A percentile compares a stretch with the other conserved stretches of the same genome.
phyloP scores from a whole-genome alignment of 2,329 filamentous ascomycete species.

The Pseudopithomyces maydicus region DNA sequence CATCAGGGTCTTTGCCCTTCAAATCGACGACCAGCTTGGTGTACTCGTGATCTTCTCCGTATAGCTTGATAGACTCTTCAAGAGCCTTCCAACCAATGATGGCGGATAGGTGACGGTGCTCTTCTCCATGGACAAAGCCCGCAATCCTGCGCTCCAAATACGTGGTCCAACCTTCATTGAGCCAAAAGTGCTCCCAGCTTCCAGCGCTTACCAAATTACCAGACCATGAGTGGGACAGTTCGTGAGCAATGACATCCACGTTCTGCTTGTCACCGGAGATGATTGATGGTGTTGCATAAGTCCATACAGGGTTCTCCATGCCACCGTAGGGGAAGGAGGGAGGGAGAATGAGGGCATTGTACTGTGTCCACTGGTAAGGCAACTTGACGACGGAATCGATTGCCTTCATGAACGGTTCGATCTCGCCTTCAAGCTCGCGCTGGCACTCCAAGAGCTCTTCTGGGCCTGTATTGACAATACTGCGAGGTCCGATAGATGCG shows the following conservation, averaged over 20 bases:
- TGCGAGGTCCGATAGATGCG: slow-evolving; percentile 85
- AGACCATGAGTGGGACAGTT: slow-evolving; percentile 78
- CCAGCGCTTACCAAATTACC: slow-evolving; percentile 82
- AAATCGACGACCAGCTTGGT: slow-evolving; percentile 89
- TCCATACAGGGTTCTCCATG: slow-evolving; percentile 93
- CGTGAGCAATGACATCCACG: slow-evolving; percentile 94
- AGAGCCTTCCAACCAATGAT: slow-evolving; percentile 96
- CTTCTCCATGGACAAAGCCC: slow-evolving; percentile 77
- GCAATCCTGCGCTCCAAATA: slow-evolving; percentile 90
- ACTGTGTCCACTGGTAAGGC: slow-evolving; percentile 85
- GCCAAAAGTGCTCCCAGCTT: slow-evolving; percentile 78
- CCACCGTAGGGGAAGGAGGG: slow-evolving; percentile 68
- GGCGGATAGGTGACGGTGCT: slow-evolving; percentile 89
- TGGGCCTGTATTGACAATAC: slow-evolving; percentile 83
- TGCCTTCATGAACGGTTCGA: slow-evolving; percentile 87
- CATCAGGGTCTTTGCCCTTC: slow-evolving; percentile 90
- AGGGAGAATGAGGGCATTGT: slow-evolving; percentile 90
- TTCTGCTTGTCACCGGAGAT: slow-evolving; percentile 85
- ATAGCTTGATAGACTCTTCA: slow-evolving; percentile 77
- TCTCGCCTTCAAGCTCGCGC: slow-evolving; percentile 90
- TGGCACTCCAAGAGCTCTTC: slow-evolving; percentile 83
- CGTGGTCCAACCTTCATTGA: slow-evolving; percentile 86
- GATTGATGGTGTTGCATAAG: slow-evolving; percentile 92
- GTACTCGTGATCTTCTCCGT: slow-evolving; percentile 85
- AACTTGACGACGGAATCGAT: slow-evolving; percentile 82